A percentile compares a stretch with the other conserved stretches of the same genome.
These are phyloP conservation scores for Gardenia jasminoides DNA, from an alignment of 257 asterid genomes.

Conservation along the genomic window DNA sequence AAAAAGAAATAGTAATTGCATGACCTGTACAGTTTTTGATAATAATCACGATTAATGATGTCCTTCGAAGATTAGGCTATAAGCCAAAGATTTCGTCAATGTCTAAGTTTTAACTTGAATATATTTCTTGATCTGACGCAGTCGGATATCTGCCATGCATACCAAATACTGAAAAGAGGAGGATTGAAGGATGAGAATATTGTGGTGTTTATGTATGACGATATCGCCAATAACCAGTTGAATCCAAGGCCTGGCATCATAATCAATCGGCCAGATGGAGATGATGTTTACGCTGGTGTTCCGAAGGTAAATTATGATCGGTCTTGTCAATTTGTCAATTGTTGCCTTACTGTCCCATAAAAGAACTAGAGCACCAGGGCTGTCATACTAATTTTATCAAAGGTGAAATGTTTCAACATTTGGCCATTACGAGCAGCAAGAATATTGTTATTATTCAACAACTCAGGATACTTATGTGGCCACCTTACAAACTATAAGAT, in stretches of 20 bases:
- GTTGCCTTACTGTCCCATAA: neutral
- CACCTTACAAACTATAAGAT: neutral
- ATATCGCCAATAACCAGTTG: constrained; percentile 56
- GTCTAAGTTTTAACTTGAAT: neutral
- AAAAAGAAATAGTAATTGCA: neutral
- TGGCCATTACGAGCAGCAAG: neutral
- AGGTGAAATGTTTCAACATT: neutral
- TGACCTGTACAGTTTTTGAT: neutral
- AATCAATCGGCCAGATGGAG: constrained; percentile 75
- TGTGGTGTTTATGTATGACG: constrained; percentile 91
- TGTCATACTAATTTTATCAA: neutral
- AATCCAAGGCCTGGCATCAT: constrained; percentile 83
- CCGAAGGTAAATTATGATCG: constrained; percentile 57
- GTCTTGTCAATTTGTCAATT: neutral
- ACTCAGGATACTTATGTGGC: neutral
- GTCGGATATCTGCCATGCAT: constrained; percentile 96
- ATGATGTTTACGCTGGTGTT: constrained; percentile 77
- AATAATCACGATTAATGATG: too few relatives aligned
- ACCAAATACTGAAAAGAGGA: constrained; percentile 81
- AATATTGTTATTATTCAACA: too few relatives aligned
- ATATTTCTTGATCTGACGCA: constrained; percentile 18
- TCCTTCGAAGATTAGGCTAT: neutral
- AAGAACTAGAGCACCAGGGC: neutral
- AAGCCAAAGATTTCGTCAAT: neutral
- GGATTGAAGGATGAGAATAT: constrained; percentile 86